Evolutionary conservation across 192 early-diverging fungal genomes (phyloP).

Genomic region (Coemansia sp.): DNA sequence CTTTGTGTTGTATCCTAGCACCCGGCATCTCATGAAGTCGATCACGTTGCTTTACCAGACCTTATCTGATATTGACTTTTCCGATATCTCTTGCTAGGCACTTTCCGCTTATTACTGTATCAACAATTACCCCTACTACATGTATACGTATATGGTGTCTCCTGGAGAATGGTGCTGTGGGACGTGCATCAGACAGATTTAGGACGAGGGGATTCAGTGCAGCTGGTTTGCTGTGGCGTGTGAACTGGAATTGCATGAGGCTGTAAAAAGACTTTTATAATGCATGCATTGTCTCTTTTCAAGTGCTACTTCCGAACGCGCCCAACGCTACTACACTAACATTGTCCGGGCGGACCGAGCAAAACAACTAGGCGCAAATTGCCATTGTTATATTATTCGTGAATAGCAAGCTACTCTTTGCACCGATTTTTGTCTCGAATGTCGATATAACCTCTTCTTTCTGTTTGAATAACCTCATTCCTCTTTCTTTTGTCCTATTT

Average conservation of each 20-base stretch:
- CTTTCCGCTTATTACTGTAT: background rate
- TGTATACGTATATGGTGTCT: background rate
- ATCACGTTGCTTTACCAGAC: background rate
- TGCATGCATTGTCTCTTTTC: background rate
- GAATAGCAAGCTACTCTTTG: background rate
- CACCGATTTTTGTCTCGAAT: background rate
- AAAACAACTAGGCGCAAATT: background rate
- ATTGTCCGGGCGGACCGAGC: background rate
- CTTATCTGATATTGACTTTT: conserved; percentile 5
- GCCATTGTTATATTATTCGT: background rate
- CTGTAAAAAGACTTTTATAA: background rate
- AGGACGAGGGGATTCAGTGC: background rate
- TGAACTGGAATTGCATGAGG: background rate
- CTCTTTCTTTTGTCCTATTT: background rate
- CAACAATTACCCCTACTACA: background rate
- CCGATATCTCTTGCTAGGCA: background rate
- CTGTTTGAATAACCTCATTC: background rate
- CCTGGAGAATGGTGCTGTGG: background rate
- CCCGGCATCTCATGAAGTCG: background rate
- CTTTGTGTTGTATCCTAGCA: conserved; percentile 6
- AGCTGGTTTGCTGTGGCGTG: background rate
- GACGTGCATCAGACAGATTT: background rate
- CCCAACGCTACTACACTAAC: background rate
- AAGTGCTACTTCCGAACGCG: background rate
- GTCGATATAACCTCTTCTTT: background rate